These are phyloP conservation scores for Boletus smithii DNA, from an alignment of 1,284 basidiomycete species.

Conservation along the genomic window DNA sequence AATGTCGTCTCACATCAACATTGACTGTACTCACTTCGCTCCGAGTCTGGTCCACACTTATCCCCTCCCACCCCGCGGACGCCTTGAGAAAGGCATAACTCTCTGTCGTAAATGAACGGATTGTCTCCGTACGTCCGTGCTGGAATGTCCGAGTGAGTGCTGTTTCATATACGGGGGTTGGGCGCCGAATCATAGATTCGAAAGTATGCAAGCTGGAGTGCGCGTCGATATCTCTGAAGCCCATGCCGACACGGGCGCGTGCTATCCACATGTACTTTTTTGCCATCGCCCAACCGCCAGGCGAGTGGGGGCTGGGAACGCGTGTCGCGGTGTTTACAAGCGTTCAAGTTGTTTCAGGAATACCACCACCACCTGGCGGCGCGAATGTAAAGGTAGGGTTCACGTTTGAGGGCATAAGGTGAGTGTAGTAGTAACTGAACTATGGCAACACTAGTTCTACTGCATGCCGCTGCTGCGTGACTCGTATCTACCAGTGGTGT, in stretches of 20 bases:
- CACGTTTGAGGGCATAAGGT: slow-evolving; percentile 51
- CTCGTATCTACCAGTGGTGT: too few species aligned
- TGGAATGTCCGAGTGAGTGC: slow-evolving; percentile 89
- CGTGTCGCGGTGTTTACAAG: slow-evolving; percentile 36
- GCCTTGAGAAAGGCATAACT: slow-evolving; percentile 63
- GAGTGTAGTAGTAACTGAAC: slow-evolving; percentile 72
- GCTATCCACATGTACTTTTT: slow-evolving; percentile 63
- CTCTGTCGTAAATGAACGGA: slow-evolving; percentile 77
- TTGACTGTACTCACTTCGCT: slow-evolving; percentile 15
- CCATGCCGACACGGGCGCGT: slow-evolving; percentile 42
- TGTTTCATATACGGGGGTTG: slow-evolving; percentile 94
- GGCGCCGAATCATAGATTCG: slow-evolving; percentile 69
- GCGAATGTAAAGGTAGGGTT: slow-evolving; percentile 46
- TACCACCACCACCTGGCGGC: slow-evolving; percentile 30
- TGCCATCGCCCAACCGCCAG: slow-evolving; percentile 52
- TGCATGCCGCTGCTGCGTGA: too few species aligned
- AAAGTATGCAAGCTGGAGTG: slow-evolving; percentile 95
- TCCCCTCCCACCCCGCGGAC: slow-evolving; percentile 19
- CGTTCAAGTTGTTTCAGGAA: slow-evolving; percentile 42
- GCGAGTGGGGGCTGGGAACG: slow-evolving; percentile 57
- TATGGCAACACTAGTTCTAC: too few species aligned
- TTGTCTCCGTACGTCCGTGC: slow-evolving; percentile 90
- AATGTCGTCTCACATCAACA: too few species aligned
- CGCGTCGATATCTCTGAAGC: slow-evolving; percentile 35
- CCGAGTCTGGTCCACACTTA: neutral